Conservation (phyloP, 1,139 yeast genomes). For the Suhomyces terraborum region DNA sequence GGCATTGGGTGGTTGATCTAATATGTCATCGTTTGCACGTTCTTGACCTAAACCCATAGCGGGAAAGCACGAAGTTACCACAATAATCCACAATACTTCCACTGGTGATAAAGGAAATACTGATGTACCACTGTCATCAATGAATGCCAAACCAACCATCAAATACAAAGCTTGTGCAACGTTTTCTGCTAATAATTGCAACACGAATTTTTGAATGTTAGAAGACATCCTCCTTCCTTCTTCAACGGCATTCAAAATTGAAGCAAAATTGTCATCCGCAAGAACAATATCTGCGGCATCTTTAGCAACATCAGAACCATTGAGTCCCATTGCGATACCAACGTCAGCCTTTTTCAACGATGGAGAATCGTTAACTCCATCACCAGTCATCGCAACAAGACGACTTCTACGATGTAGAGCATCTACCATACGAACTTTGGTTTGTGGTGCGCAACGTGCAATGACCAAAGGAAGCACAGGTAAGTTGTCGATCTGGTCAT, state of each 20-base stretch:
- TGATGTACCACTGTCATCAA: slow-evolving; percentile 58
- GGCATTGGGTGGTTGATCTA: slow-evolving; percentile 65
- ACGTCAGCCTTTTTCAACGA: slow-evolving; percentile 79
- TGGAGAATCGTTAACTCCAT: slow-evolving; percentile 85
- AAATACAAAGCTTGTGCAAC: slow-evolving; percentile 76
- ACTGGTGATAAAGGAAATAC: slow-evolving; percentile 81
- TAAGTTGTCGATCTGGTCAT: slow-evolving; percentile 62
- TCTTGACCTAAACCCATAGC: slow-evolving; percentile 88
- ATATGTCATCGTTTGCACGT: slow-evolving; percentile 63
- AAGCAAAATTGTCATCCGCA: slow-evolving; percentile 76
- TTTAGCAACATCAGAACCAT: slow-evolving; percentile 81
- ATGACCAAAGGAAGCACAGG: slow-evolving; percentile 78
- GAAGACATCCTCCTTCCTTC: slow-evolving; percentile 84
- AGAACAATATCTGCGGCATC: slow-evolving; percentile 78
- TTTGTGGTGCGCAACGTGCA: slow-evolving; percentile 85
- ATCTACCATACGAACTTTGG: slow-evolving; percentile 81
- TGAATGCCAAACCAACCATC: slow-evolving; percentile 71
- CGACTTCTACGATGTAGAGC: slow-evolving; percentile 73
- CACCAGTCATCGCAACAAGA: slow-evolving; percentile 86
- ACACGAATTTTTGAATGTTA: slow-evolving; percentile 79
- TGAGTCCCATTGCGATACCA: slow-evolving; percentile 85
- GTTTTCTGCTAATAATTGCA: slow-evolving; percentile 75
- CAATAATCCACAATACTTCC: slow-evolving; percentile 78
- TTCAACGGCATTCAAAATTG: slow-evolving; percentile 75
- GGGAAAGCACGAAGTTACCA: slow-evolving; percentile 78